Evolutionary conservation across 1,139 yeast species (phyloP).

Genomic region (Spencermartinsiella ligniputridi): DNA sequence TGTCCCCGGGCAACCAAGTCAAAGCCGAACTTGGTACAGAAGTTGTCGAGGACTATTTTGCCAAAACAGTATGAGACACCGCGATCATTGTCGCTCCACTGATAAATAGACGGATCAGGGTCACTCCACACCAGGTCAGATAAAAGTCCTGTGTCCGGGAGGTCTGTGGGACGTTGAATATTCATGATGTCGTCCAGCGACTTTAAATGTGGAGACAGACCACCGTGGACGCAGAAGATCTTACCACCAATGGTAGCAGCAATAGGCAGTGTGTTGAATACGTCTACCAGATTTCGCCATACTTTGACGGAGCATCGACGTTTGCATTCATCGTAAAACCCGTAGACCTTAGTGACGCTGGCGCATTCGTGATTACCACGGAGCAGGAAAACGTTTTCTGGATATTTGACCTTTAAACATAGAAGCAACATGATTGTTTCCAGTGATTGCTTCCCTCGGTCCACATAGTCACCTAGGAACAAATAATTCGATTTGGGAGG

Average conservation of each 20-base stretch:
- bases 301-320: constrained; percentile 60
- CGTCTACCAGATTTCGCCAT: constrained; percentile 79
- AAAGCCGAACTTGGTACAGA: constrained; percentile 65
- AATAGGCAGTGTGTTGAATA: constrained; percentile 77
- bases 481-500: constrained; percentile 77
- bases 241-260: constrained; percentile 84
- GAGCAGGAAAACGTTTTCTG: constrained; percentile 76
- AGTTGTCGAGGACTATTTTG: constrained; percentile 64
- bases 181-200: constrained; percentile 63
- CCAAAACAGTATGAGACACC: constrained; percentile 86
- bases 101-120: constrained; percentile 62
- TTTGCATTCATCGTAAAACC: constrained; percentile 86
- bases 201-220: constrained; percentile 70
- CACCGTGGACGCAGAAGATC: constrained; percentile 88
- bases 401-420: constrained; percentile 75
- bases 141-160: constrained; percentile 76
- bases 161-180: constrained; percentile 78
- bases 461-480: constrained; percentile 82
- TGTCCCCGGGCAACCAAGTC: constrained; percentile 83
- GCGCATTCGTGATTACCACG: constrained; percentile 88
- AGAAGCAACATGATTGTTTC: constrained; percentile 70
- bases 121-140: constrained; percentile 88
- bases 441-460: constrained; percentile 76
- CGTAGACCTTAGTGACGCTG: constrained; percentile 76
- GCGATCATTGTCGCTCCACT: constrained; percentile 81